Base-by-base conservation (phyloP, 2,329 filamentous ascomycete genomes). In the Tolypocladium pustulatum region DNA sequence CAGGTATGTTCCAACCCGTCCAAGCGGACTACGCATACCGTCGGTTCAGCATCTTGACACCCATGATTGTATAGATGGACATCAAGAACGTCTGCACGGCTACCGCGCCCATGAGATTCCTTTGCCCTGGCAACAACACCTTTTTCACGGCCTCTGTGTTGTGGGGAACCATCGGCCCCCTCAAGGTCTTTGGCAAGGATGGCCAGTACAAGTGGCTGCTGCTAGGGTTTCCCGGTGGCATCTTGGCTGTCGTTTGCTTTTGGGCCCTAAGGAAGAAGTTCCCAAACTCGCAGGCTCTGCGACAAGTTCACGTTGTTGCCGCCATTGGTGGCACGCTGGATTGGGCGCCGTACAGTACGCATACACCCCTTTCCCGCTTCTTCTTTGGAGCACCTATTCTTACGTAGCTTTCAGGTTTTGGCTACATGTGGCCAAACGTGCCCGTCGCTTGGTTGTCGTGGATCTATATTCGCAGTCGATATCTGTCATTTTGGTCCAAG, bases 401-500 rank as follows among this genome's bases (percentile, higher is more conserved):
- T 52, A 57, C 36, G 20, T 32, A 9, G 12, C 1, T 6, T 17
- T 20, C 10, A 60, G 59, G 78, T 34, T 61, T 72, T 54, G 72
- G 71, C 15, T 82, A 80, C 63, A 65, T 75, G 41, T 76, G 73
- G 72, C 77, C 76, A 3, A 72, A 75, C 36, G 73, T 81, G 2
- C 76, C 76, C 3, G 70, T 81, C 17, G 78, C 75, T 5, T 78
- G 71, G 67, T 61, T 77, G 38, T 78, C 76, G 5, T 81, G 78
- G 76, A 68, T 80, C 32, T 81, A 74, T 63, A 65, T 79, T 60
- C 76, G 75, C 63, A 66, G 66, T 27, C 71, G 77, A 13, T 77
- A 75, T 63, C 71, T 78, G 32, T 73, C 67, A 3, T 75, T 80
- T 62, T 82, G 80, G 78, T 73, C 76, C 59, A 80, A 80, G 71